A percentile compares a stretch with the other conserved stretches of the same genome.
These are phyloP conservation scores for Candida glucosophila DNA, from an alignment of 1,139 yeast species.

Conservation along the genomic window DNA sequence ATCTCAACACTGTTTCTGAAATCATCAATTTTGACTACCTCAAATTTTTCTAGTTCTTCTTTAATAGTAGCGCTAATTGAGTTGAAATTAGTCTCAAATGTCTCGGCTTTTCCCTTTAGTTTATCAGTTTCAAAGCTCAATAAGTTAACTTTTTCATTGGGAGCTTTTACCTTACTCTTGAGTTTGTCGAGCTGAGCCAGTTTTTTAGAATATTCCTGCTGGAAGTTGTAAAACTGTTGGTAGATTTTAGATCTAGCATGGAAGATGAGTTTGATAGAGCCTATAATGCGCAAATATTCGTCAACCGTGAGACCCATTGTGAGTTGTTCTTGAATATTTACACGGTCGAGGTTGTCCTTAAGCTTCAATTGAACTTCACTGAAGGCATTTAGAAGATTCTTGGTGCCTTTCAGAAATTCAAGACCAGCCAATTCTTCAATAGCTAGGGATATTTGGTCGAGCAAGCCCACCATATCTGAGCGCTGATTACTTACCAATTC, in stretches of 20 bases:
- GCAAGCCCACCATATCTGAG: slow-evolving; percentile 49
- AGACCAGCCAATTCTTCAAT: slow-evolving; percentile 66
- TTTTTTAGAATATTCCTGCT: slow-evolving; percentile 37
- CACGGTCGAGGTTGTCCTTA: slow-evolving; percentile 68
- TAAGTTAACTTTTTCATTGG: slow-evolving; percentile 50
- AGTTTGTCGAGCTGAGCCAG: slow-evolving; percentile 46
- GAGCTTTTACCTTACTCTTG: slow-evolving; percentile 46
- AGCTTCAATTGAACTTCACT: slow-evolving; percentile 66
- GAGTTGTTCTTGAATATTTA: slow-evolving; percentile 77
- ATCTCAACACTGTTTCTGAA: slow-evolving; percentile 88
- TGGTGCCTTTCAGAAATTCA: slow-evolving; percentile 65
- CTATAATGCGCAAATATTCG: slow-evolving; percentile 73
- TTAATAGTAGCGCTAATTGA: slow-evolving; percentile 57
- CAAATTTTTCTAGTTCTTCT: slow-evolving; percentile 61
- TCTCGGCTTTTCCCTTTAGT: slow-evolving; percentile 49
- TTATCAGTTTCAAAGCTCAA: slow-evolving; percentile 51
- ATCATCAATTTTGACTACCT: slow-evolving; percentile 70
- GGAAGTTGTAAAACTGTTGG: slow-evolving; percentile 43
- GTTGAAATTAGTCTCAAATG: slow-evolving; percentile 51
- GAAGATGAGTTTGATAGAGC: slow-evolving; percentile 68
- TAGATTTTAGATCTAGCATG: slow-evolving; percentile 69
- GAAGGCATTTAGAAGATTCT: slow-evolving; percentile 48
- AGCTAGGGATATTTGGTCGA: slow-evolving; percentile 42
- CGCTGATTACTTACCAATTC: slow-evolving; percentile 73
- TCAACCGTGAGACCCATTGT: slow-evolving; percentile 84